These are phyloP conservation scores for Pythium pectinolyticum DNA, from an alignment of 352 stramenopile genomes.

Conservation along the genomic window DNA sequence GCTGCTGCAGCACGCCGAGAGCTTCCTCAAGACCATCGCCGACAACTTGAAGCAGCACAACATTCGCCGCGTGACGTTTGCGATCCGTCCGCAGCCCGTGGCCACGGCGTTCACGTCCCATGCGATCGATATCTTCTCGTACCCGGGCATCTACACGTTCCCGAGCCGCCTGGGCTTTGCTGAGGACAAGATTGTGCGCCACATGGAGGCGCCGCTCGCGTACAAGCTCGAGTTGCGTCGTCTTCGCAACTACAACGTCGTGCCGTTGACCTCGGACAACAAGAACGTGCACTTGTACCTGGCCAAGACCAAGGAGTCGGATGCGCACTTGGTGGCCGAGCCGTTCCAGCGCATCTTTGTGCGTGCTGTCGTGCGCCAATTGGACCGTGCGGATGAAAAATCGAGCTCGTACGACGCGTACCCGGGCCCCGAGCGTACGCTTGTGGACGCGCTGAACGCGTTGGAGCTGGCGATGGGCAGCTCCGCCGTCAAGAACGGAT, in stretches of 20 bases:
- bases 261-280: conserved; percentile 89
- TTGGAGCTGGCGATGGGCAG: conserved; percentile 96
- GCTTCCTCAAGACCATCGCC: conserved; percentile 66
- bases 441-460: conserved; percentile 98
- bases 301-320: conserved; percentile 89
- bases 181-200: conserved; percentile 97
- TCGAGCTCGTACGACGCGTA: conserved; percentile 86
- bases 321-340: conserved; percentile 81
- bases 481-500: conserved; percentile 74
- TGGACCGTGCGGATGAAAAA: conserved; percentile 76
- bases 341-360: conserved; percentile 96
- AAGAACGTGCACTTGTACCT: conserved; percentile 99
- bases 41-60: conserved; percentile 64
- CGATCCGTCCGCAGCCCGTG: conserved; percentile 57
- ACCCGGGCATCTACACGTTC: conserved; percentile 91
- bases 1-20: conserved; percentile 56
- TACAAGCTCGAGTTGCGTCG: conserved; percentile 98
- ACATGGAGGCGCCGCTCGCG: conserved; percentile 97
- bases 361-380: conserved; percentile 91
- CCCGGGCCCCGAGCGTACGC: conserved; percentile 94
- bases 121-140: conserved; percentile 67
- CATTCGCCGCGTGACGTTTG: conserved; percentile 89
- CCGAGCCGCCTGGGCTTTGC: conserved; percentile 88
- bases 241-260: conserved; percentile 97
- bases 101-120: conserved; percentile 33